A percentile compares a stretch with the other conserved stretches of the same genome.
Conservation (phyloP, 2,329 filamentous ascomycete genomes). For the Echinosphaeria canescens region DNA sequence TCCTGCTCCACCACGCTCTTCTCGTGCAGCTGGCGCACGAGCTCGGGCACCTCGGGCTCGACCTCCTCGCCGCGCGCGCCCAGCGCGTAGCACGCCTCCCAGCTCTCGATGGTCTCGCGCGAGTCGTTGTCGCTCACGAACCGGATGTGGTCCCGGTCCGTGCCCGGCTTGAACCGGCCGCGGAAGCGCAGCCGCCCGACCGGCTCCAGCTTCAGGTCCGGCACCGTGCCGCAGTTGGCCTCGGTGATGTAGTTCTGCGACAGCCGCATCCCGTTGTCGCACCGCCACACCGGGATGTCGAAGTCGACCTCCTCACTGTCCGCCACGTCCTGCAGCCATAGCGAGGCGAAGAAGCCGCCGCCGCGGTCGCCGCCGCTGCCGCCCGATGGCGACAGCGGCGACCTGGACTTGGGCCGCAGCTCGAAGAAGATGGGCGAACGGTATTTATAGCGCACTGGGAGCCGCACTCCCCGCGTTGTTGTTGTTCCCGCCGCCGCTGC, state of each 20-base stretch:
- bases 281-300: constrained; percentile 81
- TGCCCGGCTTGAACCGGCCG: constrained; percentile 73
- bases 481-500: constrained; percentile 11
- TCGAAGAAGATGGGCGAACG: constrained; percentile 80
- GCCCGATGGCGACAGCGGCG: too few species aligned
- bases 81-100: constrained; percentile 80
- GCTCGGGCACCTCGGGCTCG: constrained; percentile 47
- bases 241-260: constrained; percentile 87
- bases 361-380: constrained; percentile 46
- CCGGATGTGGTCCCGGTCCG: constrained; percentile 62
- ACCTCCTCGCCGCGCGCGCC: constrained; percentile 59
- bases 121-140: constrained; percentile 78
- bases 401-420: constrained; percentile 41
- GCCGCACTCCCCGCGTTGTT: constrained; percentile 33
- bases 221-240: constrained; percentile 44
- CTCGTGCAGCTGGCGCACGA: constrained; percentile 59
- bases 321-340: constrained; percentile 73
- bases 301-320: constrained; percentile 62
- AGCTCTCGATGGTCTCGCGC: constrained; percentile 83
- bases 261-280: constrained; percentile 50
- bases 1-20: constrained; percentile 54
- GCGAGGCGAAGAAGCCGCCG: constrained; percentile 51
- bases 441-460: constrained; percentile 83
- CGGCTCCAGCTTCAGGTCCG: constrained; percentile 58
- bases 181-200: constrained; percentile 65